Evolutionary conservation across 2,329 filamentous ascomycete genomes (phyloP), one percentile per base, ranked within the genome.

Genomic region (Coniochaeta sp.): DNA sequence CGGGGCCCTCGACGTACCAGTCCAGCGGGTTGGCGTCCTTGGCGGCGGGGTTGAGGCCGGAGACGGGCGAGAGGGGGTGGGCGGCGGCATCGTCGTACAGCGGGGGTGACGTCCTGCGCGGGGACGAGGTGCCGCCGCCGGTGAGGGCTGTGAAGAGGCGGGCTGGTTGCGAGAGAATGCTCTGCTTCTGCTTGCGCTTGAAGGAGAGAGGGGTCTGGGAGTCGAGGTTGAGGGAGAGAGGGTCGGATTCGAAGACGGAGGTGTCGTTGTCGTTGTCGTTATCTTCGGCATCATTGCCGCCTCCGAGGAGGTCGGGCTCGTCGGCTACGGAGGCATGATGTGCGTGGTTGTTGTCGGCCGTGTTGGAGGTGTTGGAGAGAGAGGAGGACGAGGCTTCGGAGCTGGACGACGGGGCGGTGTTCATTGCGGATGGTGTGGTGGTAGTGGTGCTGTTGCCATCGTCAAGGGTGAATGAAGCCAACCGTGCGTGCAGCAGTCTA

Each of bases 1-100:
- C 93, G 0, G 91, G 92, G 0, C 91, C 92, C 73, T 97, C 93
- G 55, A 89, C 82, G 71, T 96, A 90, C 93, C 93, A 98, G 73
- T 98, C 93, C 54, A 81, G 72, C 4, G 80, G 74, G 32, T 72
- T 69, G 58, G 75, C 78, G 66, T 84, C 79, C 64, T 85, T 83
- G 40, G 71, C 62, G 40, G 71, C 62, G 8, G 67, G 58, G 24
- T 62, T 60, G 17, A 56, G 55, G 32, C 19, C 55, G 9, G 6
- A 1, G 58, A 30, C 57, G 58, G 57, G 22, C 52, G 54, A 58
- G 54, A 38, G 57, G 44, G 19, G 54, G 22, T 40, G 38, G 30
- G 26, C 55, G 4, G 34, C 19, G 14, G 7, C 26, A 38, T 17
- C 54, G 30, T 17, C 54, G 30, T 56, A 34, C 22, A 12, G 30